phyloP scores from a whole-genome alignment of 768 basidiomycete species.

The Cyclocybe cylindracea region DNA sequence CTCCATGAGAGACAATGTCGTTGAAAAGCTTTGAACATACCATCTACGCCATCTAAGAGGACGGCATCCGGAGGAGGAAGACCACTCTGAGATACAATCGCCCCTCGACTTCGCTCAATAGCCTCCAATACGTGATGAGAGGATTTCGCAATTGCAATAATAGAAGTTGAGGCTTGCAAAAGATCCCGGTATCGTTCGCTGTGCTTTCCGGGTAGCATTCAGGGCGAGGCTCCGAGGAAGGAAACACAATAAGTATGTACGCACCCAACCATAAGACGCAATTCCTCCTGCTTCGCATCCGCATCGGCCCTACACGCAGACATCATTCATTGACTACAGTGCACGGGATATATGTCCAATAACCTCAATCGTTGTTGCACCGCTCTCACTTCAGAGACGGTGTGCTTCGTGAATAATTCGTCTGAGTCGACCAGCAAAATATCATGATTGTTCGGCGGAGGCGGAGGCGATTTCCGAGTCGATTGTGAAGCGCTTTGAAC shows the following conservation, averaged over 20 bases:
- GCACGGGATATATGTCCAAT: constrained; percentile 8
- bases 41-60: constrained; percentile 37
- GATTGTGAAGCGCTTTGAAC: constrained; percentile 10
- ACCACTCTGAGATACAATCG: constrained; percentile 49
- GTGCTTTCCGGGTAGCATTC: constrained; percentile 51
- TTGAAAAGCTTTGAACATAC: constrained; percentile 28
- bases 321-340: constrained; percentile 6
- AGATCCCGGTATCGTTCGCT: constrained; percentile 92
- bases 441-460: constrained; percentile 21
- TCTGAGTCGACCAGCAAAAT: constrained; percentile 56
- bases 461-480: constrained; percentile 2
- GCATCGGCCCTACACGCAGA: constrained; percentile 62
- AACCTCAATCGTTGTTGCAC: constrained; percentile 73
- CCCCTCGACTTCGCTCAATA: constrained; percentile 59
- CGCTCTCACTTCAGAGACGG: constrained; percentile 69
- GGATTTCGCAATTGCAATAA: constrained; percentile 73
- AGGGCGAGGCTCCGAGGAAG: constrained; percentile 4
- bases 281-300: constrained; percentile 84
- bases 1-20: background rate
- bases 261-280: constrained; percentile 91
- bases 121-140: constrained; percentile 65
- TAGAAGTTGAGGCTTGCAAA: constrained; percentile 82
- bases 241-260: constrained; percentile 29
- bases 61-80: constrained; percentile 45
- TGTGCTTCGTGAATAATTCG: constrained; percentile 69